These are phyloP conservation scores for Phaffomyces antillensis DNA, from an alignment of 805 yeast genomes.

Conservation along the genomic window DNA sequence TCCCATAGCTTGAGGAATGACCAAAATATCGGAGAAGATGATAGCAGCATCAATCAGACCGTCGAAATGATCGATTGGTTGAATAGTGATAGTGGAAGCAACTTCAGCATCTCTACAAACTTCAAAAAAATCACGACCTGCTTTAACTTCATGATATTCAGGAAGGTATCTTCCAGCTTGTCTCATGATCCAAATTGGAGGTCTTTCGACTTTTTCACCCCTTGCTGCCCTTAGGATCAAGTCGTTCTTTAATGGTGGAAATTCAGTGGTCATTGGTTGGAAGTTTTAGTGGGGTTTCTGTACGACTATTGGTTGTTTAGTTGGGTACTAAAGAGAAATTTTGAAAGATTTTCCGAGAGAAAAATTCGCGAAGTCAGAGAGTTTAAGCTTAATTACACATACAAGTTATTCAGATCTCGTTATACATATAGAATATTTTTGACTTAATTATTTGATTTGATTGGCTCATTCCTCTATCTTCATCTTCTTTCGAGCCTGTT, in stretches of 20 bases:
- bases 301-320: too few species aligned
- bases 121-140: constrained; percentile 81
- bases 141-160: constrained; percentile 88
- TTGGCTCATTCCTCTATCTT: constrained; percentile 11
- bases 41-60: constrained; percentile 95
- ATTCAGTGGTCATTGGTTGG: constrained; percentile 25
- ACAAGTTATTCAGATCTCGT: not conserved
- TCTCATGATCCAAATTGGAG: constrained; percentile 97
- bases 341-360: too few species aligned
- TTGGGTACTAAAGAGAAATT: too few species aligned
- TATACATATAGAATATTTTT: too few species aligned
- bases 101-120: constrained; percentile 93
- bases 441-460: too few species aligned
- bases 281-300: too few species aligned
- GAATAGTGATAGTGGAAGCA: constrained; percentile 91
- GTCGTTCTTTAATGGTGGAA: constrained; percentile 82
- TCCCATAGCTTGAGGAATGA: constrained; percentile 97
- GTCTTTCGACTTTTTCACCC: constrained; percentile 86
- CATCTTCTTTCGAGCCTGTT: constrained; percentile 12
- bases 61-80: constrained; percentile 84
- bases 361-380: too few species aligned
- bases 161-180: constrained; percentile 95
- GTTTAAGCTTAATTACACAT: too few species aligned
- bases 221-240: constrained; percentile 85
- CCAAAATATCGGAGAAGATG: constrained; percentile 90